A percentile compares a stretch with the other conserved stretches of the same genome.
Conservation (phyloP, 495 filamentous ascomycete species). For the Ramalina peruviana region DNA sequence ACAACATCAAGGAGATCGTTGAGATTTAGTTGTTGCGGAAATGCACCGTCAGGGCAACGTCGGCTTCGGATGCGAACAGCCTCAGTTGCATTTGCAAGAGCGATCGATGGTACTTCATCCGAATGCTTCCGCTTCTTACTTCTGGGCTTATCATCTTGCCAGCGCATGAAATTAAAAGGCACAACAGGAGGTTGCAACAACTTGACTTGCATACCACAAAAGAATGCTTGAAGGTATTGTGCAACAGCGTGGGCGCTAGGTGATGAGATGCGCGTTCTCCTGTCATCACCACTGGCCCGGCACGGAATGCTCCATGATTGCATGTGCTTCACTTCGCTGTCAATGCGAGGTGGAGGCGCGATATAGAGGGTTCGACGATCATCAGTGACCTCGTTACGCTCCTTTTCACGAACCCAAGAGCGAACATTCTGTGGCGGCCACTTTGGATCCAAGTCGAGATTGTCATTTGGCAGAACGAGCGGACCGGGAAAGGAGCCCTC, state of each 20-base stretch:
- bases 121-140: conserved; percentile 2
- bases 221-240: conserved; percentile 46
- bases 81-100: conserved; percentile 24
- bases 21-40: conserved; percentile 42
- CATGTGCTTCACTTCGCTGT: conserved; percentile 21
- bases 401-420: conserved; percentile 34
- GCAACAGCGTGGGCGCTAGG: conserved; percentile 25
- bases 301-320: conserved; percentile 24
- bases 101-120: conserved; percentile 21
- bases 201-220: conserved; percentile 42
- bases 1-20: conserved; percentile 49
- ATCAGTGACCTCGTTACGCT: conserved; percentile 38
- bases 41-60: conserved; percentile 32
- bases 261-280: neutral
- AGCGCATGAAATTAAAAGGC: conserved; percentile 29
- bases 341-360: conserved; percentile 27
- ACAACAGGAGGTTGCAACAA: conserved; percentile 16
- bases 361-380: conserved; percentile 41
- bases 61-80: conserved; percentile 41
- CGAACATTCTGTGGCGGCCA: conserved; percentile 43
- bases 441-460: conserved; percentile 38
- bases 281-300: neutral
- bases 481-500: conserved; percentile 41
- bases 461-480: conserved; percentile 45
- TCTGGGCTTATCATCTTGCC: conserved; percentile 22